Base-by-base conservation (phyloP, 768 basidiomycete genomes). In the Phanerodontia chrysosporium region DNA sequence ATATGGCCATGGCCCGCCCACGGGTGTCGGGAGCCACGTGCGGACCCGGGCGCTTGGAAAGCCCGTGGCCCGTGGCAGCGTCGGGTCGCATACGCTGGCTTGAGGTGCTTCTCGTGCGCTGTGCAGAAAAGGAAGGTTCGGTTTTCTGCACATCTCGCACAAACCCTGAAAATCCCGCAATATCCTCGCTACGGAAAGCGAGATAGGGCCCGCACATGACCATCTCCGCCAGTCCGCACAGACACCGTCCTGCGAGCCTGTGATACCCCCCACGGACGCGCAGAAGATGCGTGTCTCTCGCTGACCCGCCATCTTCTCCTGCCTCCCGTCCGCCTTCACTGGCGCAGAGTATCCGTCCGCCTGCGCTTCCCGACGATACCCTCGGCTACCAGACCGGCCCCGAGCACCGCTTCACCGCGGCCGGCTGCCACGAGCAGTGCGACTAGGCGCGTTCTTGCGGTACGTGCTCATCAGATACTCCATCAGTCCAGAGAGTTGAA, bases 291-390 rank as follows among this genome's bases (percentile, higher is more conserved):
- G 36, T 44, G 48, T 45, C 55, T 49, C 45, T 27, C 45, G 29
- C 9, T 3, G 21, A 49, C 55, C 28, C 24, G 16, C 46, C 55
- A 36, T 53, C 51, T 70, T 55, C 55, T 81, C 81, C 80, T 74
- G 77, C 29, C 56, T 80, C 57, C 66, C 74, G 39, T 14, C 49
- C 21, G 73, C 73, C 12, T 32, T 42, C 39, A 10, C 29, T 51
- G 29, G 12, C 49, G 16, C 29, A 29, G 49, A 21, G 49, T 6
- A 51, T 16, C 42, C 30, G 39, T 5, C 36, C 12, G 16, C 53
- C 44, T 24, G 39, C 25, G 24, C 44, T 53, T 18, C 2, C 21
- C n/a, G 24, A 16, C 36, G n/a, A n/a, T n/a, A 44, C 10, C 44
- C 45, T 56, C 44, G 44, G 45, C 55, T 35, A 45, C 45, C 28